Conservation (phyloP, 2,329 filamentous ascomycete species). For the Pseudogymnoascus sp. region DNA sequence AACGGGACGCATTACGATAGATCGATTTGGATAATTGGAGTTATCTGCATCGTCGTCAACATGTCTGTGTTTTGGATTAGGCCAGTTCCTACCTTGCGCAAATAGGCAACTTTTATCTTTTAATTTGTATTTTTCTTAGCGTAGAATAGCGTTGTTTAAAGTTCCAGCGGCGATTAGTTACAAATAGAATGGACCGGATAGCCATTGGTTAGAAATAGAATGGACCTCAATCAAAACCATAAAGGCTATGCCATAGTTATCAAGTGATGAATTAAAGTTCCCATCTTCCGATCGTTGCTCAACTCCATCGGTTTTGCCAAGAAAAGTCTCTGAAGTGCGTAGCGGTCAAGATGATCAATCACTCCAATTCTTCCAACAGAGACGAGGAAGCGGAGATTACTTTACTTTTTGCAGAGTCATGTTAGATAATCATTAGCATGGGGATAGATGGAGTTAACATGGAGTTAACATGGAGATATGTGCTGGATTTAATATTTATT, state of each 20-base stretch:
- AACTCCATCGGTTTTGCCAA: neutral
- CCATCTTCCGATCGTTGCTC: neutral
- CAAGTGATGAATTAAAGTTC: neutral
- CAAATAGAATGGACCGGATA: neutral
- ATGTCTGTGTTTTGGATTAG: constrained; percentile 54
- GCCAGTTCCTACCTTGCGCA: constrained; percentile 39
- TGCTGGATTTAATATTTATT: neutral
- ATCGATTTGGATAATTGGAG: constrained; percentile 72
- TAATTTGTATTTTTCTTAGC: neutral
- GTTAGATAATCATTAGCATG: neutral
- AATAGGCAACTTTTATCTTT: neutral
- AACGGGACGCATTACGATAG: constrained; percentile 56
- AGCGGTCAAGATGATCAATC: neutral
- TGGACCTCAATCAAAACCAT: neutral
- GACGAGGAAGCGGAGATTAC: neutral
- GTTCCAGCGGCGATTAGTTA: neutral
- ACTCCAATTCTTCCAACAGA: neutral
- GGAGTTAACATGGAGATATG: neutral
- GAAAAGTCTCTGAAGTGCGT: neutral
- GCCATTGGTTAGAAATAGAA: neutral
- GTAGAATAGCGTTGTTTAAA: neutral
- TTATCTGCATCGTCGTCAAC: constrained; percentile 62
- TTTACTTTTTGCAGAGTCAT: neutral
- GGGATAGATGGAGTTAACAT: neutral
- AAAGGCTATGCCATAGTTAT: neutral